These are phyloP conservation scores for Batrachochytrium dendrobatidis DNA, from an alignment of 371 early-diverging fungal species.

Conservation along the genomic window DNA sequence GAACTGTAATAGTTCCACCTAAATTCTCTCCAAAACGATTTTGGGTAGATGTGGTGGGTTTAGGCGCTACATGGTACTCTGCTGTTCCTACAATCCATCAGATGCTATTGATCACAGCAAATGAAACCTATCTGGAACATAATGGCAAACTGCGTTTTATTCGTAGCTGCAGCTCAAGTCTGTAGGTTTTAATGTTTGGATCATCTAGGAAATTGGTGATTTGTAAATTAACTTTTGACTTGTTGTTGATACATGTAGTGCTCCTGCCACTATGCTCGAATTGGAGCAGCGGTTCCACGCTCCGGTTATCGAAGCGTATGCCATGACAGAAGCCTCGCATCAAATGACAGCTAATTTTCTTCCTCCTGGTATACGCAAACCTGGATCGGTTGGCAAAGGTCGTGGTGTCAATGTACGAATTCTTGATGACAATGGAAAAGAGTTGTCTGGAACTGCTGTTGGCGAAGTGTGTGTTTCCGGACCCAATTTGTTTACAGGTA, in stretches of 20 bases:
- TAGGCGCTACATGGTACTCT: conserved; percentile 39
- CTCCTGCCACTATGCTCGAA: conserved; percentile 63
- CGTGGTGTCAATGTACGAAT: conserved; percentile 75
- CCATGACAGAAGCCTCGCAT: conserved; percentile 89
- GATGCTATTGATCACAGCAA: conserved; percentile 20
- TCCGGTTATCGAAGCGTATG: conserved; percentile 80
- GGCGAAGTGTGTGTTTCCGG: conserved; percentile 86
- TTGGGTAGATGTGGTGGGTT: conserved; percentile 63
- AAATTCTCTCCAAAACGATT: conserved; percentile 73
- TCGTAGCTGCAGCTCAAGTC: conserved; percentile 73
- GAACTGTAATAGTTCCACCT: conserved; percentile 69
- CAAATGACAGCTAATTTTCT: conserved; percentile 83
- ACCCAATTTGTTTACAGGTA: conserved; percentile 50
- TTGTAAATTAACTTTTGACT: neutral
- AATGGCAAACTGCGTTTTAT: conserved; percentile 61
- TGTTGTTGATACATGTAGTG: conserved; percentile 13
- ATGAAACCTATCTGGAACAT: conserved; percentile 30
- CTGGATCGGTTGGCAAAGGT: conserved; percentile 68
- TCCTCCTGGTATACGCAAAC: conserved; percentile 63
- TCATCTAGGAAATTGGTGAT: neutral
- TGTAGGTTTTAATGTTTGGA: conserved; percentile 23
- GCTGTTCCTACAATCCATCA: conserved; percentile 85
- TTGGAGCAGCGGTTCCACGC: conserved; percentile 64
- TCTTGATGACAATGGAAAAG: conserved; percentile 55
- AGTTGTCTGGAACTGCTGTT: conserved; percentile 26